These are phyloP conservation scores for Penicillium subrubescens DNA, from an alignment of 495 filamentous ascomycete genomes.

Conservation along the genomic window DNA sequence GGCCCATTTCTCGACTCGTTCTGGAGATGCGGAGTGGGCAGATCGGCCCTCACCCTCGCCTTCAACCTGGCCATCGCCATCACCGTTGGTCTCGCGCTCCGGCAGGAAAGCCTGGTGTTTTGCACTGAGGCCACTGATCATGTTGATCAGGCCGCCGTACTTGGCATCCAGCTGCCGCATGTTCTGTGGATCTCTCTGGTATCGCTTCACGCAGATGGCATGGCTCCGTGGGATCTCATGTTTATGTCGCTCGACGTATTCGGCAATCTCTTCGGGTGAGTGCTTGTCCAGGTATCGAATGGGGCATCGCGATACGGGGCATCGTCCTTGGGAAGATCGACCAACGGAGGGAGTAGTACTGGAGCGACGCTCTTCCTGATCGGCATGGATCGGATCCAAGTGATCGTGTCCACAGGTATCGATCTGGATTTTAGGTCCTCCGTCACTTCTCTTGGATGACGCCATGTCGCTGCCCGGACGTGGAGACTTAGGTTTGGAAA, in stretches of 20 bases:
- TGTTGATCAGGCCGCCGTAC: slow-evolving; percentile 83
- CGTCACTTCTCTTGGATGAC: slow-evolving; percentile 26
- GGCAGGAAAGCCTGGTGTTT: slow-evolving; percentile 84
- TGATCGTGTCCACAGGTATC: slow-evolving; percentile 40
- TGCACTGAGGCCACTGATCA: slow-evolving; percentile 82
- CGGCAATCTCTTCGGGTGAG: slow-evolving; percentile 85
- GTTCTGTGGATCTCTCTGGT: slow-evolving; percentile 78
- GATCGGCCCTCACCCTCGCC: neutral
- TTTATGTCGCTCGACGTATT: slow-evolving; percentile 89
- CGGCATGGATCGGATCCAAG: slow-evolving; percentile 50
- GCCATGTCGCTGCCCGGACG: slow-evolving; percentile 30
- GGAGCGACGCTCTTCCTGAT: slow-evolving; percentile 41
- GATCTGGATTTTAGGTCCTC: slow-evolving; percentile 31
- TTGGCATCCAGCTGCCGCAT: slow-evolving; percentile 87
- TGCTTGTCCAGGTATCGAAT: slow-evolving; percentile 89
- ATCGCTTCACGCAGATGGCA: slow-evolving; percentile 84
- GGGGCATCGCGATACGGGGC: slow-evolving; percentile 83
- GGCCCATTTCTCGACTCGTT: slow-evolving; percentile 79
- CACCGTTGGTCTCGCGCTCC: slow-evolving; percentile 51
- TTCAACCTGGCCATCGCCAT: slow-evolving; percentile 16
- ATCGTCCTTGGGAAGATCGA: slow-evolving; percentile 57
- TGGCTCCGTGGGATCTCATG: slow-evolving; percentile 90
- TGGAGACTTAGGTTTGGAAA: slow-evolving; percentile 40
- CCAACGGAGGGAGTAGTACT: slow-evolving; percentile 48
- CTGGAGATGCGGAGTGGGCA: slow-evolving; percentile 46